Conservation (phyloP, 2,329 filamentous ascomycete genomes). For the Polytolypa hystricis region DNA sequence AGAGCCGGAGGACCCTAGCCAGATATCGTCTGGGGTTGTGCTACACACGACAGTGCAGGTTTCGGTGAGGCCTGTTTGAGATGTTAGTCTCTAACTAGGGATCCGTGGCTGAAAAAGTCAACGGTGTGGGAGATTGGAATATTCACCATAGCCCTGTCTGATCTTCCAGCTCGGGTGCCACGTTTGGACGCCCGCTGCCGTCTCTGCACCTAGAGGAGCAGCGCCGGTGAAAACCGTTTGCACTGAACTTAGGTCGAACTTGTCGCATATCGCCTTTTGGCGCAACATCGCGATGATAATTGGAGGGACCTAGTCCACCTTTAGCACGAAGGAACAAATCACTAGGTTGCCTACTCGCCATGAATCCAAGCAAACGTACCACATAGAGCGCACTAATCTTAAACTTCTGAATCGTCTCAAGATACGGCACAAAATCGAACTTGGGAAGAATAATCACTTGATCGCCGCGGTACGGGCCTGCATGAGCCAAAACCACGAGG, state of each 20-base stretch:
- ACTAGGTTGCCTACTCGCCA: not conserved
- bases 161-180: constrained; percentile 55
- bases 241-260: constrained; percentile 63
- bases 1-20: constrained; percentile 60
- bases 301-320: constrained; percentile 52
- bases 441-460: constrained; percentile 58
- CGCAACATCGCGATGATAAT: constrained; percentile 70
- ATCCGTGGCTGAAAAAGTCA: too few relatives aligned
- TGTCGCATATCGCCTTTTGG: constrained; percentile 46
- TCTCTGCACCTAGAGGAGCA: constrained; percentile 65
- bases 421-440: constrained; percentile 59
- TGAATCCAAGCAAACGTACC: constrained; percentile 34
- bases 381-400: constrained; percentile 58
- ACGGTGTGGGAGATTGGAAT: not conserved
- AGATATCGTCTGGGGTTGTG: constrained; percentile 49
- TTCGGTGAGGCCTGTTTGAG: constrained; percentile 56
- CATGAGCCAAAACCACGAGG: constrained; percentile 58
- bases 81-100: constrained; percentile 3
- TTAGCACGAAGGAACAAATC: not conserved
- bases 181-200: constrained; percentile 50
- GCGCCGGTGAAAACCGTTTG: constrained; percentile 60
- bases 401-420: constrained; percentile 55
- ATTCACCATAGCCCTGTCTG: constrained; percentile 58
- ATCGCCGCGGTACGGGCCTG: constrained; percentile 59
- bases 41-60: constrained; percentile 58